Conservation (phyloP, 2,329 filamentous ascomycete genomes). For the Ascochyta pisi region DNA sequence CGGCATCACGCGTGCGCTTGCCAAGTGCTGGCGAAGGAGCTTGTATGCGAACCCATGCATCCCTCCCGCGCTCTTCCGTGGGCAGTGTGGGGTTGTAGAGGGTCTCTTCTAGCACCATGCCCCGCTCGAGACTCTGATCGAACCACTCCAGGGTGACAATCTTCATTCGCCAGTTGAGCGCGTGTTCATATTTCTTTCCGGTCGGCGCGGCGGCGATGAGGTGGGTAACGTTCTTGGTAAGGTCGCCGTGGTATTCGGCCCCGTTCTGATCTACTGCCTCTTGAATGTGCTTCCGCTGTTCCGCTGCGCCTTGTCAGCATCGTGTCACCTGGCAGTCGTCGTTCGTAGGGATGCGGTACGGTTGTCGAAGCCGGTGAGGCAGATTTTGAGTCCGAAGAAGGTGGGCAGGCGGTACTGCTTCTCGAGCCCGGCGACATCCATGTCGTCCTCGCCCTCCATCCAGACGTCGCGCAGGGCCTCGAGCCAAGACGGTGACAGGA, state of each 20-base stretch:
- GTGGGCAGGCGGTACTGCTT: constrained; percentile 67
- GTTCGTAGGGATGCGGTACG: constrained; percentile 48
- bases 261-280: constrained; percentile 72
- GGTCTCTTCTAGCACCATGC: constrained; percentile 89
- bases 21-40: constrained; percentile 52
- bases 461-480: constrained; percentile 79
- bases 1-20: constrained; percentile 43
- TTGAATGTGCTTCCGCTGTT: constrained; percentile 74
- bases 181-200: constrained; percentile 89
- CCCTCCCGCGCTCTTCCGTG: constrained; percentile 73
- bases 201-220: constrained; percentile 79
- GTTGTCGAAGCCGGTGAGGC: constrained; percentile 74
- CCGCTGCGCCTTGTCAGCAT: constrained; percentile 55
- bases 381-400: constrained; percentile 69
- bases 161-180: constrained; percentile 80
- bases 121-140: constrained; percentile 78
- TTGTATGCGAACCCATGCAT: constrained; percentile 68
- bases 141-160: constrained; percentile 88
- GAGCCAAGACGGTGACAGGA: constrained; percentile 84
- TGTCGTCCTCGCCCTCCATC: constrained; percentile 77
- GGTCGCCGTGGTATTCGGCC: constrained; percentile 83
- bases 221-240: constrained; percentile 86
- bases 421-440: constrained; percentile 76
- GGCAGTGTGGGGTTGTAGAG: constrained; percentile 80
- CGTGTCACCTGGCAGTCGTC: not conserved